Evolutionary conservation across 2,329 filamentous ascomycete species (phyloP).

Genomic region (Fusarium coicis): DNA sequence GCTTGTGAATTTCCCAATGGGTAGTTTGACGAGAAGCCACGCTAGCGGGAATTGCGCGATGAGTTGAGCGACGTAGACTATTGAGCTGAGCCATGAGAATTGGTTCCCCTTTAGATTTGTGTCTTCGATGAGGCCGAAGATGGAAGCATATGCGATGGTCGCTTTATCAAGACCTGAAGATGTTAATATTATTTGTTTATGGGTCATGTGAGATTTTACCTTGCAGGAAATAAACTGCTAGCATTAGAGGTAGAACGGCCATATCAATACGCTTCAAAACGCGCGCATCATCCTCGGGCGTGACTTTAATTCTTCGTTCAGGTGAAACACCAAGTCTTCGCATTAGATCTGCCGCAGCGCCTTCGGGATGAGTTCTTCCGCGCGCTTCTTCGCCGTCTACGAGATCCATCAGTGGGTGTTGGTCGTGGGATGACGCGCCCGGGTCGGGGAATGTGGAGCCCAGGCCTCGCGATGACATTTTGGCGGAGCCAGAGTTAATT

Average conservation of each 20-base stretch:
- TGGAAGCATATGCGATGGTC: constrained; percentile 68
- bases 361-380: background rate
- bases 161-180: constrained; percentile 42
- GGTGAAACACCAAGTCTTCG: constrained; percentile 24
- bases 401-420: constrained; percentile 20
- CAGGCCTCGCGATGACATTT: background rate
- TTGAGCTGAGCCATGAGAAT: constrained; percentile 71
- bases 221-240: constrained; percentile 36
- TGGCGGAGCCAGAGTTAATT: background rate
- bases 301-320: constrained; percentile 29
- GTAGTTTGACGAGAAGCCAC: constrained; percentile 64
- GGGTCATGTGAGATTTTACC: background rate
- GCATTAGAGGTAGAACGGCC: constrained; percentile 35
- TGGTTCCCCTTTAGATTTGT: constrained; percentile 59
- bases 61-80: constrained; percentile 50
- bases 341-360: constrained; percentile 16
- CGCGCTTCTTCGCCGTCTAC: constrained; percentile 7
- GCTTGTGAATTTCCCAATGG: constrained; percentile 64
- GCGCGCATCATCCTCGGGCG: constrained; percentile 35
- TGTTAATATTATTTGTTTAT: background rate
- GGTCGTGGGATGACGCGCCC: constrained; percentile 15
- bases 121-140: constrained; percentile 69
- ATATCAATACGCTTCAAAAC: constrained; percentile 31
- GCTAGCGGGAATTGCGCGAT: constrained; percentile 64
- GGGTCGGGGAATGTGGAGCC: constrained; percentile 18